A percentile compares a stretch with the other conserved stretches of the same genome.
Evolutionary conservation across 768 basidiomycete genomes (phyloP).

Genomic region (Neoboletus magnificus): DNA sequence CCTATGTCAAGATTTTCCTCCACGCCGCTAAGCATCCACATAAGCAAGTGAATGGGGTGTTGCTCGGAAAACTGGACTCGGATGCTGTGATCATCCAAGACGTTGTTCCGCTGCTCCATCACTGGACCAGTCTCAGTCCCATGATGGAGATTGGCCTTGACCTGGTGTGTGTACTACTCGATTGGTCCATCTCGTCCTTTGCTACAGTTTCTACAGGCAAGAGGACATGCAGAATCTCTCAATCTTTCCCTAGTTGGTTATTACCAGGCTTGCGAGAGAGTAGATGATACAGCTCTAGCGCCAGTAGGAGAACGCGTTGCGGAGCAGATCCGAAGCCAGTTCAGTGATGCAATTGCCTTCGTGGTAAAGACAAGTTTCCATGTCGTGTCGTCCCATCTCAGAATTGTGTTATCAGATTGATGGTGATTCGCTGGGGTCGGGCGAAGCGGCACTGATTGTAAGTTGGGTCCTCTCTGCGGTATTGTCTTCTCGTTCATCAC

Average conservation of each 20-base stretch:
- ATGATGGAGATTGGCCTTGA: conserved; percentile 87
- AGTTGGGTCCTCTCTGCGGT: conserved; percentile 23
- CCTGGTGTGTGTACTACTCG: conserved; percentile 44
- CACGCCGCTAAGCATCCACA: conserved; percentile 82
- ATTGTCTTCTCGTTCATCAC: conserved; percentile 1
- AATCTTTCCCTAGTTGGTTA: conserved; percentile 62
- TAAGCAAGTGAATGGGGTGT: conserved; percentile 68
- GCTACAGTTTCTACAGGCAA: conserved; percentile 42
- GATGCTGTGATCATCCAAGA: conserved; percentile 52
- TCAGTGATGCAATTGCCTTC: conserved; percentile 62
- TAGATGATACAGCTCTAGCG: conserved; percentile 58
- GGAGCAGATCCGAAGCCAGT: conserved; percentile 49
- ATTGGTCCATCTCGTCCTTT: background rate
- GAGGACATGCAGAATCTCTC: conserved; percentile 52
- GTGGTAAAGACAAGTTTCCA: conserved; percentile 46
- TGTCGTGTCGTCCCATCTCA: conserved; percentile 6
- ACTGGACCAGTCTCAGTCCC: conserved; percentile 80
- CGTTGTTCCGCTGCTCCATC: conserved; percentile 74
- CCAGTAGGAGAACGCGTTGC: conserved; percentile 66
- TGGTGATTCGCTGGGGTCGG: conserved; percentile 51
- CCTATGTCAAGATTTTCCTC: conserved; percentile 72
- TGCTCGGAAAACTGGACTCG: conserved; percentile 53
- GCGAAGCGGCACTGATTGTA: conserved; percentile 56
- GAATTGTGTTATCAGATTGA: conserved; percentile 46
- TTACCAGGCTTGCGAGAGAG: conserved; percentile 67